Base-by-base conservation (phyloP, 148 eudicot genomes). In the Rhododendron williamsianum region DNA sequence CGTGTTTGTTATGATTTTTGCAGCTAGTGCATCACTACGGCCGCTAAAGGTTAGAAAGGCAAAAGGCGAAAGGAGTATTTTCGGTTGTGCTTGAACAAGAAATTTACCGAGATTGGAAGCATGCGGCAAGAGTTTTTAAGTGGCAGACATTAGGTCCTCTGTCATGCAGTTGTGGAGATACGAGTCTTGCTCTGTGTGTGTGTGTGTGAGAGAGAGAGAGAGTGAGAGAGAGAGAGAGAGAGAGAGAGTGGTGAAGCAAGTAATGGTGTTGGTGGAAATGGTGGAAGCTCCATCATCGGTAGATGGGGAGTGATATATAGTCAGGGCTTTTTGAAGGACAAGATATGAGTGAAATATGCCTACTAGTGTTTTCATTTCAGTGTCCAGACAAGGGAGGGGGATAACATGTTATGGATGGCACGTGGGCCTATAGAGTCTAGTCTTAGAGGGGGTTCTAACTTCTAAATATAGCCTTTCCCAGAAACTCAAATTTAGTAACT, bases 341-440 rank as follows among this genome's bases (percentile, higher is more conserved):
- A 30, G 38, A 71, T 33, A 10, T 13, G 38, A 71, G 41, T 33
- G 76, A 71, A 30, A 30, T 30, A 33, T 33, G 38, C 4, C 1
- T 25, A 23, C 1, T 71, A 71, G 76, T 71, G 38, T 27, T 71
- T 71, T 71, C 76, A 71, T 71, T 27, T 71, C 76, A 71, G 38
- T 71, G 6, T 13, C 76, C 38, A 25, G 72, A n/a, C 12, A 65
- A 65, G 36, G 76, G 63, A 72, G 63, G 76, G 77, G 36, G 18
- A 46, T 23, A 82, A 38, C 76, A 82, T 83, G 38, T 90, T 7
- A 1, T 84, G 86, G 73, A 54, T 73, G 86, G 88, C 90, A 87
- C 85, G 69, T 85, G 88, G 88, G 71, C 85, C 88, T 81, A 74
- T 83, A 27, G 51, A 82, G 65, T 54, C 36, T 74, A 63, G 35